Evolutionary conservation across 768 basidiomycete genomes (phyloP), one percentile per base, ranked within the genome.

Genomic region (Porphyrellus cyaneotinctus): DNA sequence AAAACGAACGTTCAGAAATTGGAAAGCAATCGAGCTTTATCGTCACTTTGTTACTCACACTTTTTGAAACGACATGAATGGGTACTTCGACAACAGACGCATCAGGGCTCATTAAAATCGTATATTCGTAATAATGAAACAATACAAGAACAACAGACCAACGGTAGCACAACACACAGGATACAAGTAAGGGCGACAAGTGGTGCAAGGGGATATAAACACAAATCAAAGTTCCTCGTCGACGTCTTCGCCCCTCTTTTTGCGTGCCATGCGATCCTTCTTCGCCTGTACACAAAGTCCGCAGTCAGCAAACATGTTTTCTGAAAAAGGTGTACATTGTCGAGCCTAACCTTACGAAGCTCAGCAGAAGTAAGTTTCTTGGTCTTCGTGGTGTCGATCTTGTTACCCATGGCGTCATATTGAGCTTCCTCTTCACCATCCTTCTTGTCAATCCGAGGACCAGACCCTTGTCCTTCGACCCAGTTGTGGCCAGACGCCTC

Each of bases 331-430:
- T n/a, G n/a, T 33, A 6, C 14, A 14, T 49, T 20, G 32, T 24
- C 37, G 22, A 38, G 35, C 59, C 74, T 52, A 56, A 81, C 76
- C 76, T 97, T 98, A 55, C 95, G 84, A 47, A 82, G 80, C 69
- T 98, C 95, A 26, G 79, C 68, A 24, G 94, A 76, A 13, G 86
- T 85, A 58, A 91, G 61, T 79, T 95, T 95, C 82, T 91, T 94
- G 64, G 69, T 62, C 82, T 95, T 95, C 75, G 85, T 89, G 61
- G 37, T 70, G 57, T 90, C 89, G 58, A 94, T 75, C 85, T 94
- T 95, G 88, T 97, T 97, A 55, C 95, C 95, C 89, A 99, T 91
- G 22, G 97, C 97, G 70, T 99, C 97, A 68, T 89, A 98, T 64
- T 81, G 75, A 36, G 83, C 93, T 45, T 95, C 91, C 57, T 97